Conservation (phyloP, 2,329 filamentous ascomycete species). For the Simplicillium sp. region DNA sequence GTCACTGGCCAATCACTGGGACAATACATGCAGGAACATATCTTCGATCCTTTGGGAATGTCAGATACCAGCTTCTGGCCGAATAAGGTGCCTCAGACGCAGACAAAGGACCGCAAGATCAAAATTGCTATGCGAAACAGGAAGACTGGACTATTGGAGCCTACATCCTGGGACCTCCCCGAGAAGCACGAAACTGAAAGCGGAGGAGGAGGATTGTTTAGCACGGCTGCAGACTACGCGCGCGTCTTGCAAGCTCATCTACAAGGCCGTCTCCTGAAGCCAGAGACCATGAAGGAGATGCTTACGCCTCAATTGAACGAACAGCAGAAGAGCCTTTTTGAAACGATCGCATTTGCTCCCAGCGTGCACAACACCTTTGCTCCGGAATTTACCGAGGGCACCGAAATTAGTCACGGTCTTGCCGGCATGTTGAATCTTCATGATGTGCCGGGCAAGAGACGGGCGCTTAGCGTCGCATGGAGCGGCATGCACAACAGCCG, state of each 20-base stretch:
- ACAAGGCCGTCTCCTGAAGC: slow-evolving; percentile 9
- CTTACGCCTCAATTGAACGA: slow-evolving; percentile 22
- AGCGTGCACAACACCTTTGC: slow-evolving; percentile 16
- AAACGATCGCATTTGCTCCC: slow-evolving; percentile 10
- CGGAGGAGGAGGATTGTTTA: slow-evolving; percentile 24
- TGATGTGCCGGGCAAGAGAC: slow-evolving; percentile 28
- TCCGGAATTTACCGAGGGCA: slow-evolving; percentile 23
- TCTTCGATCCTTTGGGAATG: slow-evolving; percentile 17
- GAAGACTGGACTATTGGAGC: slow-evolving; percentile 4
- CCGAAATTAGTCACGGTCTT: slow-evolving; percentile 26
- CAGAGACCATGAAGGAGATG: slow-evolving; percentile 15
- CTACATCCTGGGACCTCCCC: slow-evolving; percentile 6
- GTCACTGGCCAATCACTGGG: slow-evolving; percentile 18
- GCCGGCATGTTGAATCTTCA: slow-evolving; percentile 28
- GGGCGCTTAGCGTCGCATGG: slow-evolving; percentile 33
- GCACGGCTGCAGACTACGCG: slow-evolving; percentile 21
- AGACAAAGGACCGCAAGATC: slow-evolving; percentile 1
- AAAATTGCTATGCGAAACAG: slow-evolving; percentile 2
- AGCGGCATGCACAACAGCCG: slow-evolving; percentile 30
- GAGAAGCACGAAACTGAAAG: slow-evolving; percentile 17
- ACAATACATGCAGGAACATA: slow-evolving; percentile 13
- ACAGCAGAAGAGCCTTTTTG: slow-evolving; percentile 10
- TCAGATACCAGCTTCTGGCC: slow-evolving; percentile 14
- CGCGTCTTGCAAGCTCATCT: slow-evolving; percentile 16
- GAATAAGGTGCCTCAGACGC: slow-evolving; percentile 4